Percentiles rank a stretch among this genome's conserved stretches.
These are phyloP conservation scores for Scorias spongiosa DNA, from an alignment of 2,329 filamentous ascomycete genomes.

Conservation along the genomic window DNA sequence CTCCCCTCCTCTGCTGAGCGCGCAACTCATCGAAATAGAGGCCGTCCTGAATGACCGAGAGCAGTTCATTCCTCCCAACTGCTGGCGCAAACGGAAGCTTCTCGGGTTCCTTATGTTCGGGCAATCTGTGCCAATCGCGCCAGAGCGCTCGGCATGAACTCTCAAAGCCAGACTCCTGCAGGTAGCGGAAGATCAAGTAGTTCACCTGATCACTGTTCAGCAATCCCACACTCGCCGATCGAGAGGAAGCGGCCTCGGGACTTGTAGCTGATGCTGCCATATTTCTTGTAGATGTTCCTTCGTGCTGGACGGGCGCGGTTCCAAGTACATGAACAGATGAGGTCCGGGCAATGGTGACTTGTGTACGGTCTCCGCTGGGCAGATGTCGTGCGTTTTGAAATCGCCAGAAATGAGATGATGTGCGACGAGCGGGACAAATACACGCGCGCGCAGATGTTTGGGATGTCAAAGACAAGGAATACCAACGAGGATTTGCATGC, in stretches of 20 bases:
- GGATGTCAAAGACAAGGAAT: no score
- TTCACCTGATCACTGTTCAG: constrained; percentile 49
- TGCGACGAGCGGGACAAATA: no score
- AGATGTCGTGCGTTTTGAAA: no score
- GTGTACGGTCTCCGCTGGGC: no score
- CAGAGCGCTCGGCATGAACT: constrained; percentile 39
- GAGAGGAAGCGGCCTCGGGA: neutral
- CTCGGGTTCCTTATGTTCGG: constrained; percentile 36
- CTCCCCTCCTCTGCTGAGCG: neutral
- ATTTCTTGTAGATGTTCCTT: neutral
- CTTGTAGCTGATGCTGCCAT: neutral
- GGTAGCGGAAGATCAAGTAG: constrained; percentile 53
- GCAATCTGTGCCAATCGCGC: constrained; percentile 41
- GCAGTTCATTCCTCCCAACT: constrained; percentile 43
- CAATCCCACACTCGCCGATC: constrained; percentile 19
- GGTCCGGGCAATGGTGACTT: no score
- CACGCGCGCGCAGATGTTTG: no score
- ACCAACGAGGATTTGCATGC: no score
- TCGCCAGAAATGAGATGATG: no score
- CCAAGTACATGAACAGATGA: neutral
- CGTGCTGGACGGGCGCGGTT: neutral
- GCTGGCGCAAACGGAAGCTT: constrained; percentile 44
- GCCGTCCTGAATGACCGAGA: constrained; percentile 49
- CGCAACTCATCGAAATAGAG: constrained; percentile 31
- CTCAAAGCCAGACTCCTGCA: constrained; percentile 23